Conservation (phyloP, 2,329 filamentous ascomycete genomes). For the Pseudofabraea citricarpa region DNA sequence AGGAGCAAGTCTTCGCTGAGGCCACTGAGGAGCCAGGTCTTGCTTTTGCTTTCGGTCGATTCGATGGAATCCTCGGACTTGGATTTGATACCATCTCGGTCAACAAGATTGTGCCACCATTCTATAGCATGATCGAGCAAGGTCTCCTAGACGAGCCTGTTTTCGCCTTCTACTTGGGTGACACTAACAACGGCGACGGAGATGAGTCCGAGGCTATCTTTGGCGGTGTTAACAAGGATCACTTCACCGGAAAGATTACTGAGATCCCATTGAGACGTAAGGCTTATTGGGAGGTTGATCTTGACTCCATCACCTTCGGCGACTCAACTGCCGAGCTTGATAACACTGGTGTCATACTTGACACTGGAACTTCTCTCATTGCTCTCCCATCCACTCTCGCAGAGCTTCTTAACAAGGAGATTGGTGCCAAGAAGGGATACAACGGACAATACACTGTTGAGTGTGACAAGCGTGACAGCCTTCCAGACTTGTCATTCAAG, state of each 20-base stretch:
- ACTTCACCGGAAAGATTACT: conserved; percentile 79
- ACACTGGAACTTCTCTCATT: conserved; percentile 97
- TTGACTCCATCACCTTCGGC: conserved; percentile 87
- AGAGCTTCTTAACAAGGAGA: conserved; percentile 95
- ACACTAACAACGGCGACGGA: conserved; percentile 60
- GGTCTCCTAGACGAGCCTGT: conserved; percentile 84
- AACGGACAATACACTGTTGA: conserved; percentile 96
- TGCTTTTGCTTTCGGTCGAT: conserved; percentile 95
- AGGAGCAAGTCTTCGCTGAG: conserved; percentile 92
- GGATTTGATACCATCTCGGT: conserved; percentile 97
- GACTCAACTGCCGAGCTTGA: conserved; percentile 83
- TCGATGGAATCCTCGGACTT: conserved; percentile 93
- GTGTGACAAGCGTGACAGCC: conserved; percentile 73
- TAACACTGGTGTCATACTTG: conserved; percentile 91
- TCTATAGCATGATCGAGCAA: conserved; percentile 94
- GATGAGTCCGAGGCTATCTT: conserved; percentile 84
- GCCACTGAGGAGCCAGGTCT: conserved; percentile 93
- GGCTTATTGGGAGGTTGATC: conserved; percentile 99
- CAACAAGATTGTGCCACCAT: conserved; percentile 88
- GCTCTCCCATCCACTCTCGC: conserved; percentile 87
- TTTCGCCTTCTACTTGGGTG: conserved; percentile 93
- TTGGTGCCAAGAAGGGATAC: conserved; percentile 96
- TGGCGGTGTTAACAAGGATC: conserved; percentile 78
- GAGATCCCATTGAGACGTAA: conserved; percentile 95
- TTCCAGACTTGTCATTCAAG: conserved; percentile 89